A percentile compares a stretch with the other conserved stretches of the same genome.
Evolutionary conservation across 306 rosid species (phyloP).

Genomic region (Geum urbanum): DNA sequence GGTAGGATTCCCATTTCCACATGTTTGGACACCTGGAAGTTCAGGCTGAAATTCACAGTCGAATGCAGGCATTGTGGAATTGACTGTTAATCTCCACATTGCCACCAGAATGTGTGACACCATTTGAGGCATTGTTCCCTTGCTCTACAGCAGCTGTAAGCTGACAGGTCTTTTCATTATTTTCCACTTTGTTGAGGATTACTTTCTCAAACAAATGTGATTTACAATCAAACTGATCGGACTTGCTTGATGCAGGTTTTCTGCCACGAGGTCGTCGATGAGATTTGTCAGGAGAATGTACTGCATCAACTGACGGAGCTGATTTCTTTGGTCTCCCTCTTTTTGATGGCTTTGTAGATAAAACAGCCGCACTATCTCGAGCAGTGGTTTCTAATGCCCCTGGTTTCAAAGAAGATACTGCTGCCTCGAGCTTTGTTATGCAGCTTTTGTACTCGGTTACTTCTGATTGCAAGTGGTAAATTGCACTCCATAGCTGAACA

Average conservation of each 20-base stretch:
- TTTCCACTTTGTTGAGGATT: slow-evolving; percentile 30
- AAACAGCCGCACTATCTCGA: slow-evolving; percentile 23
- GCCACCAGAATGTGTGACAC: slow-evolving; percentile 6
- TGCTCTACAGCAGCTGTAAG: slow-evolving; percentile 8
- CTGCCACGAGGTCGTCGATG: slow-evolving; percentile 22
- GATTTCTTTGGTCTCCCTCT: slow-evolving; percentile 47
- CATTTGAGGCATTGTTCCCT: slow-evolving; percentile 21
- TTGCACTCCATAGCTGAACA: slow-evolving; percentile 35
- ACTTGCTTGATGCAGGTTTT: slow-evolving; percentile 22
- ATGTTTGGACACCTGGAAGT: slow-evolving; percentile 22
- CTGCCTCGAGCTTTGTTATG: slow-evolving; percentile 34
- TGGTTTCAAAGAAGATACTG: slow-evolving; percentile 40
- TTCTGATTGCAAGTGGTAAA: slow-evolving; percentile 44
- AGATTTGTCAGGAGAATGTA: slow-evolving; percentile 19
- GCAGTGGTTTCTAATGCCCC: slow-evolving; percentile 26
- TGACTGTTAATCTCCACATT: slow-evolving; percentile 17
- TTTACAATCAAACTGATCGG: slow-evolving; percentile 21
- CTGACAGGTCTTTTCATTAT: slow-evolving; percentile 16
- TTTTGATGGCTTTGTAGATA: slow-evolving; percentile 28
- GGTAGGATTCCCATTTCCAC: slow-evolving; percentile 18
- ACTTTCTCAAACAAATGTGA: slow-evolving; percentile 38
- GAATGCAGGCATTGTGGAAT: slow-evolving; percentile 19
- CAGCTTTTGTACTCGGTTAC: slow-evolving; percentile 38
- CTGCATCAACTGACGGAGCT: slow-evolving; percentile 21
- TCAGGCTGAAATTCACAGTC: slow-evolving; percentile 28